Evolutionary conservation across 768 basidiomycete genomes (phyloP).

Genomic region (Suillus brevipes): DNA sequence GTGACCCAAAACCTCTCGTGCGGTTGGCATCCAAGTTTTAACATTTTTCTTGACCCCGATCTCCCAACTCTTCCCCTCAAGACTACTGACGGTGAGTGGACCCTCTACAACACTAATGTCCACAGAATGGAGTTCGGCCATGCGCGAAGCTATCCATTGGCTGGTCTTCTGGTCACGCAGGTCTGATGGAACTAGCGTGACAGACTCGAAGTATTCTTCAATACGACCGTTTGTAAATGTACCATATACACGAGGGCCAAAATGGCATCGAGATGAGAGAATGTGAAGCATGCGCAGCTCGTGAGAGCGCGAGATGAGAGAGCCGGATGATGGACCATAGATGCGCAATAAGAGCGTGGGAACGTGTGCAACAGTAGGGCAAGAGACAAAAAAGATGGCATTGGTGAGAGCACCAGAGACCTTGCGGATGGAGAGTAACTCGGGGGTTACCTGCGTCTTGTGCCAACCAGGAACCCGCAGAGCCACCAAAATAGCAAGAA

Average conservation of each 20-base stretch:
- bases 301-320: conserved; percentile 82
- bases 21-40: conserved; percentile 66
- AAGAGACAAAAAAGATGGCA: conserved; percentile 95
- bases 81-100: conserved; percentile 35
- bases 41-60: conserved; percentile 68
- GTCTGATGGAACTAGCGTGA: conserved; percentile 74
- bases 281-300: conserved; percentile 89
- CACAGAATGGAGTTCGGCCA: conserved; percentile 95
- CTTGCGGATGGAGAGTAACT: conserved; percentile 64
- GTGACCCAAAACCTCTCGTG: conserved; percentile 72
- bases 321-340: conserved; percentile 85
- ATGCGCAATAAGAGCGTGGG: conserved; percentile 84
- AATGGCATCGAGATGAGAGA: conserved; percentile 82
- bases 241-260: conserved; percentile 91
- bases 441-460: conserved; percentile 43
- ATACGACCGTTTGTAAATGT: conserved; percentile 95
- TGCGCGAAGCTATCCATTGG: conserved; percentile 87
- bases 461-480: conserved; percentile 65
- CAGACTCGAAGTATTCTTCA: conserved; percentile 93
- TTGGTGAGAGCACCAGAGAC: conserved; percentile 94
- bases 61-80: conserved; percentile 52
- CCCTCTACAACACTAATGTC: conserved; percentile 71
- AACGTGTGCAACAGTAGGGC: conserved; percentile 45
- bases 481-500: conserved; percentile 55
- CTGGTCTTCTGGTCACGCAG: conserved; percentile 76